Conservation (phyloP, 768 basidiomycete species). For the Leccinum variicolor region DNA sequence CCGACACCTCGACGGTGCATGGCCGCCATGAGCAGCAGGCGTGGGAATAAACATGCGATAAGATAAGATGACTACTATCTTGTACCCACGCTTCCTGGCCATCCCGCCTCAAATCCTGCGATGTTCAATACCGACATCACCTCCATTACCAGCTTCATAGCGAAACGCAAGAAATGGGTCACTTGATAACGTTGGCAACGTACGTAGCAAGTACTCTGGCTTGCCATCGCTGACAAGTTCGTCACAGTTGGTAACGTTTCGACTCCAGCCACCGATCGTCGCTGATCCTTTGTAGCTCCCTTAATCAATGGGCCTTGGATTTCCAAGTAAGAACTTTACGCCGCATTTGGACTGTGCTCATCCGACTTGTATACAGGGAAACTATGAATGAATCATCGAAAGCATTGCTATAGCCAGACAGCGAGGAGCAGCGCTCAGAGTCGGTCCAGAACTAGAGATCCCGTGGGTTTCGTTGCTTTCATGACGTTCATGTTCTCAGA, state of each 20-base stretch:
- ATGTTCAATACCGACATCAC: neutral
- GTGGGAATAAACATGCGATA: neutral
- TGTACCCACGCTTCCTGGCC: neutral
- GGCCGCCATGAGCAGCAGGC: neutral
- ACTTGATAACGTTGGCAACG: constrained; percentile 88
- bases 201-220: constrained; percentile 34
- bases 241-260: constrained; percentile 23
- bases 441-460: constrained; percentile 96
- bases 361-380: constrained; percentile 56
- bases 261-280: neutral
- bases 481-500: neutral
- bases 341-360: neutral
- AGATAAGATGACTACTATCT: constrained; percentile 14
- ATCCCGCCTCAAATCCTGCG: neutral
- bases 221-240: constrained; percentile 1
- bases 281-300: constrained; percentile 53
- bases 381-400: constrained; percentile 83
- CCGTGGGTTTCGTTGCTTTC: constrained; percentile 48
- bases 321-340: constrained; percentile 62
- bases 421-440: constrained; percentile 84
- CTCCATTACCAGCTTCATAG: neutral
- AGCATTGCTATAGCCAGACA: constrained; percentile 88
- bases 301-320: constrained; percentile 97
- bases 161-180: constrained; percentile 54
- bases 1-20: neutral